Base-by-base conservation (phyloP, 768 basidiomycete species). In the Psilocybe tampanensis region DNA sequence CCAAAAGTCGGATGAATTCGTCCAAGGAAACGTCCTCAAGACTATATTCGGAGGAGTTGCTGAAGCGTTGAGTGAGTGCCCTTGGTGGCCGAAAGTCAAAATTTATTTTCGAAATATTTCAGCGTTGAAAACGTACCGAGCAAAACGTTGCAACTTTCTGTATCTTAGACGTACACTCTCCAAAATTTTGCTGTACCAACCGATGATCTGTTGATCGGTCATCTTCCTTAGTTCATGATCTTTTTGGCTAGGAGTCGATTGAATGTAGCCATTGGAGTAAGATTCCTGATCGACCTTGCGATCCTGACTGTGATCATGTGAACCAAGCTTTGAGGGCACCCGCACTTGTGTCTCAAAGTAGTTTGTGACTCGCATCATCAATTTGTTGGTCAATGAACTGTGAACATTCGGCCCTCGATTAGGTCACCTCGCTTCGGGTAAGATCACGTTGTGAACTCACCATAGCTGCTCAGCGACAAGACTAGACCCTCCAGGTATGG, bases 401-500 rank as follows among this genome's bases (percentile, higher is more conserved):
- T 42, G 12, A n/a, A 41, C 12, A n/a, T n/a, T n/a, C n/a, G n/a
- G n/a, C n/a, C n/a, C n/a, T n/a, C n/a, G 17, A 24, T 64, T 6
- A 56, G 43, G 13, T 11, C 5, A 22, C 13, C 18, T 29, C 51
- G 42, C 43, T 18, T 2, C 9, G 32, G 15, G 13, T 19, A n/a
- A 15, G 12, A 24, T 36, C 56, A 15, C 24, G 47, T 33, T 50
- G 45, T 15, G 58, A 55, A 66, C 88, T 48, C 67, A 96, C 96
- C 94, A 96, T 63, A 98, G 84, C 65, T 97, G 93, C 73, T 98
- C 96, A 11, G 95, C 95, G 9, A 99, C 95, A 3, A 96, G 76
- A 51, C 90, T 74, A 18, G 96, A 94, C 21, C 95, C 97, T 4
- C 92, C 92, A 18, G 85, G 79, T 8, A 94, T 89, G 34, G 88